Conservation (phyloP, 306 rosid species). For the Corylus avellana region DNA sequence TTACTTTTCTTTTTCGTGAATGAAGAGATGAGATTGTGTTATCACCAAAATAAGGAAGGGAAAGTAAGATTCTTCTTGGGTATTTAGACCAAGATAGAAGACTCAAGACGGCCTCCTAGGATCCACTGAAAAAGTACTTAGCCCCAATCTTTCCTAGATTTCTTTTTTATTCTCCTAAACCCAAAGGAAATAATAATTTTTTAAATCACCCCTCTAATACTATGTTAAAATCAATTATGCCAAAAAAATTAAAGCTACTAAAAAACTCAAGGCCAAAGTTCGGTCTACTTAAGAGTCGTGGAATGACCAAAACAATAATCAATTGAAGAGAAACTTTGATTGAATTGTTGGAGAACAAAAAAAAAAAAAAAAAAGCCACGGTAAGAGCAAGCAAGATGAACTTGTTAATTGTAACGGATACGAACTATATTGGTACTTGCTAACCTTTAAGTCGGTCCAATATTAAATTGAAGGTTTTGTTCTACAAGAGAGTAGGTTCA, state of each 20-base stretch:
- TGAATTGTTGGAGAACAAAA: too few relatives aligned
- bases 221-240: too few relatives aligned
- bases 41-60: neutral
- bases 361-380: too few relatives aligned
- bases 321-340: too few relatives aligned
- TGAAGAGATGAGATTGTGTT: slow-evolving; percentile 6
- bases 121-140: slow-evolving; percentile 24
- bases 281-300: too few relatives aligned
- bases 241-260: neutral
- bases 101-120: slow-evolving; percentile 4
- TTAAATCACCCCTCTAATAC: too few relatives aligned
- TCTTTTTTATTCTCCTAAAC: slow-evolving; percentile 8
- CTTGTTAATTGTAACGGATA: too few relatives aligned
- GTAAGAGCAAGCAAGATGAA: too few relatives aligned
- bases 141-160: slow-evolving; percentile 16
- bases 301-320: too few relatives aligned
- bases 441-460: neutral
- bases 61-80: neutral
- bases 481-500: neutral
- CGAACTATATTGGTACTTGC: too few relatives aligned
- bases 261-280: too few relatives aligned
- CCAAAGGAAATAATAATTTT: neutral
- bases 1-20: slow-evolving; percentile 1
- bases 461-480: neutral
- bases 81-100: neutral